A percentile compares a stretch with the other conserved stretches of the same genome.
Evolutionary conservation across 768 basidiomycete genomes (phyloP).

Genomic region (Xerocomus brunneocitrinus): DNA sequence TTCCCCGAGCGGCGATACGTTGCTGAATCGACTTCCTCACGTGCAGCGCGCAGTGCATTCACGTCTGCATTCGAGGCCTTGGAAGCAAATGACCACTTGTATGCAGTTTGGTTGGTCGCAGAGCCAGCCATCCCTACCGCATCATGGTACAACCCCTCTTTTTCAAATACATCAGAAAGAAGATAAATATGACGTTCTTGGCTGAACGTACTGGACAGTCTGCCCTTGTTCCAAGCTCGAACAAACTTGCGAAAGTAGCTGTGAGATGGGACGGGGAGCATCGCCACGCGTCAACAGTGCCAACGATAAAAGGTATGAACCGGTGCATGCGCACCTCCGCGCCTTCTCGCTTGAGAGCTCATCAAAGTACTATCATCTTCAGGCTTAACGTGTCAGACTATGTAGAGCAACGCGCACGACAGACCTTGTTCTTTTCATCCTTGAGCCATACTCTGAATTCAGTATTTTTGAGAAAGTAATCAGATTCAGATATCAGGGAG

Average conservation of each 20-base stretch:
- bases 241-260: conserved; percentile 94
- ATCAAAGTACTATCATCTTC: conserved; percentile 68
- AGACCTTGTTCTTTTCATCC: conserved; percentile 59
- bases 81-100: conserved; percentile 84
- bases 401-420: conserved; percentile 6
- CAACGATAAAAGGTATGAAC: conserved; percentile 5
- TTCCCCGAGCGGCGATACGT: conserved; percentile 32
- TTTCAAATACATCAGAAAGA: background rate
- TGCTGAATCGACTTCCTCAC: conserved; percentile 51
- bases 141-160: conserved; percentile 54
- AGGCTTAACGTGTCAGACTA: background rate
- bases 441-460: conserved; percentile 89
- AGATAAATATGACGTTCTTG: background rate
- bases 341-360: conserved; percentile 80
- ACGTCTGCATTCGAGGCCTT: conserved; percentile 57
- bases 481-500: conserved; percentile 68
- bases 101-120: conserved; percentile 69
- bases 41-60: conserved; percentile 53
- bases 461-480: conserved; percentile 85
- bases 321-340: conserved; percentile 49
- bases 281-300: conserved; percentile 16
- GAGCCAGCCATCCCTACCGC: conserved; percentile 50
- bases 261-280: conserved; percentile 6
- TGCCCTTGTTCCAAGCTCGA: conserved; percentile 84
- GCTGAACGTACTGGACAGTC: conserved; percentile 49